Base-by-base conservation (phyloP, 129 eudicot species). In the Calendula officinalis region DNA sequence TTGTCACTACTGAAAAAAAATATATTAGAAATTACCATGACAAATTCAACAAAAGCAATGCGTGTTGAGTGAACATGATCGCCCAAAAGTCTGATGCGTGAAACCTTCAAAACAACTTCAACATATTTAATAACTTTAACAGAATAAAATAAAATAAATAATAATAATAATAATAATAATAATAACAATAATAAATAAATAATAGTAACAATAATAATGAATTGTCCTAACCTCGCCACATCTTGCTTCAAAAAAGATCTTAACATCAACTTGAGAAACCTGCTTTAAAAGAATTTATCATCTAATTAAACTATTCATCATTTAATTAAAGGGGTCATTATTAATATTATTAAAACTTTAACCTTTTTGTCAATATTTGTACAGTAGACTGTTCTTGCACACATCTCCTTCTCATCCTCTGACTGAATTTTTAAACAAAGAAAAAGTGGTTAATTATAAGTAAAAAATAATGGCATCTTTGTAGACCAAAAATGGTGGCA, bases 341-440 rank as follows among this genome's bases (percentile, higher is more conserved):
- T 38, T 27, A 60, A 60, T 50, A 12, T 5, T 22, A 22, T 22
- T 22, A 22, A 62, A n/a, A 2, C 13, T 32, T 12, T 37, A 62
- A 87, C 98, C 98, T 76, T 85, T 79, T 92, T 92, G 78, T 92
- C 98, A 70, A 92, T 92, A 71, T 88, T 92, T 81, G 98, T 92
- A 75, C 96, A 92, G 73, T 92, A 92, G 62, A 92, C 96, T 39
- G 98, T 92, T 83, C 96, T 78, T 51, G 91, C 95, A 62, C 98
- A 92, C 98, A 88, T 88, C 81, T 92, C 96, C 60, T 95, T 81
- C 67, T 92, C 98, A 79, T 88, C 96, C 81, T 92, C 98, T 6
- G 96, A 92, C 98, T 92, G 79, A 47, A 69, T 37, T 37, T 54
- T 56, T 45, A 17, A 56, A 32, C 62, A 66, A 65, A 53, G 52